Base-by-base conservation (phyloP, 345 rosid species). In the Litchi chinensis region DNA sequence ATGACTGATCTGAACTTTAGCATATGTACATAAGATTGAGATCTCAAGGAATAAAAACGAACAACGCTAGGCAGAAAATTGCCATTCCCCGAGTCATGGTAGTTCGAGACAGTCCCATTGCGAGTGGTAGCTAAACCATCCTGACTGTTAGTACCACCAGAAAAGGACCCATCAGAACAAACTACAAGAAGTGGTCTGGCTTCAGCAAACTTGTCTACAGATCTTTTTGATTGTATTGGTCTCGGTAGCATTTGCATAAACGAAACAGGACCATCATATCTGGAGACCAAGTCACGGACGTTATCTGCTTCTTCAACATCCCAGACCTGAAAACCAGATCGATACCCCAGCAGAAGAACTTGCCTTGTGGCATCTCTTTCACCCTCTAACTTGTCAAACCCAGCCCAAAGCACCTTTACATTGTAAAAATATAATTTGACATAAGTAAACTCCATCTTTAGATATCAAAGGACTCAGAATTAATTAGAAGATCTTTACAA, bases 301-400 rank as follows among this genome's bases (percentile, higher is more conserved):
- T 93, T 90, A 79, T 91, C 91, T 3, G 92, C 93, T 60, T 94
- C 97, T 86, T 96, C 97, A 57, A 92, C 97, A 85, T 96, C 99
- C 98, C 98, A 92, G 78, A 96, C 89, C 90, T 96, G 98, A 83
- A 90, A 96, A 50, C 99, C 98, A 84, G 97, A 92, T 5, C 76
- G 89, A 86, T 90, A 94, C 0, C 94, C 97, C 6, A 96, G 88
- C 54, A 96, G 86, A 19, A 96, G 95, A 79, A 93, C 91, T 80
- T 76, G 91, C 71, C 94, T 87, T 80, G 79, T 73, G 71, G 71
- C 77, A 74, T 77, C 88, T 70, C 75, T 86, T 52, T 87, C 90
- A 76, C 85, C 82, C 83, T 93, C 92, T 79, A 96, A 84, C 76
- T 89, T 90, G 92, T 96, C 98, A 89, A 94, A 96, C 72, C 97